Evolutionary conservation across 2,329 filamentous ascomycete species (phyloP), one percentile per base, ranked within the genome.

Genomic region (Bimuria novae-zelandiae): DNA sequence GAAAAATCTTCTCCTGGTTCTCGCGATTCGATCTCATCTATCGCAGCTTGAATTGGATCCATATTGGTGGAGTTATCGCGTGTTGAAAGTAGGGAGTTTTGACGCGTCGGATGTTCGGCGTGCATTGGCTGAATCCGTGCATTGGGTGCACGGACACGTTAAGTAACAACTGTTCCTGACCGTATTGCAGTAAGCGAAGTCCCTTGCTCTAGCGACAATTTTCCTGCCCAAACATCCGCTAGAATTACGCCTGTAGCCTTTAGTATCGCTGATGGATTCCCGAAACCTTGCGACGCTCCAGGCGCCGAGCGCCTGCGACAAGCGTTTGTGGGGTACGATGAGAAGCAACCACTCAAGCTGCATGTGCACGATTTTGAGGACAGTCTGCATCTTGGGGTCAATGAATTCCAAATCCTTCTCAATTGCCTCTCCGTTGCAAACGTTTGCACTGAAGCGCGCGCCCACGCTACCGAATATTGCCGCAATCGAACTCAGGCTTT

Each of bases 321-420:
- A 17, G 39, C 51, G 10, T 27, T 53, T 23, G 30, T 48, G 23
- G 51, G 45, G 37, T 49, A 53, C 37, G 37, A 49, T 12, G 21
- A 35, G 23, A 49, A 10, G 25, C 30, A 49, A 16, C 37, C 32
- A 40, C 51, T 54, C 25, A 36, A 40, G 12, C 3, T 54, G 14
- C 35, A 49, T 27, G 27, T 54, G 16, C 21, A 45, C 32, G 10
- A 37, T 19, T 45, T 45, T n/a, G 22, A 23, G 14, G 39, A 19
- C 45, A 54, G 45, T 37, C 23, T 54, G 25, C 51, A 40, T 33
- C 10, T 54, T 32, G 39, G 39, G 16, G 40, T 39, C 19, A 49
- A 54, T 19, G 51, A 54, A 21, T 54, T 49, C 23, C 40, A 45
- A 45, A 23, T 27, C 25, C 23, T 49, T 22, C 39, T 54, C 25